Evolutionary conservation across 148 eudicot genomes (phyloP), one percentile per base, ranked within the genome.

Genomic region (Rhododendron williamsianum): DNA sequence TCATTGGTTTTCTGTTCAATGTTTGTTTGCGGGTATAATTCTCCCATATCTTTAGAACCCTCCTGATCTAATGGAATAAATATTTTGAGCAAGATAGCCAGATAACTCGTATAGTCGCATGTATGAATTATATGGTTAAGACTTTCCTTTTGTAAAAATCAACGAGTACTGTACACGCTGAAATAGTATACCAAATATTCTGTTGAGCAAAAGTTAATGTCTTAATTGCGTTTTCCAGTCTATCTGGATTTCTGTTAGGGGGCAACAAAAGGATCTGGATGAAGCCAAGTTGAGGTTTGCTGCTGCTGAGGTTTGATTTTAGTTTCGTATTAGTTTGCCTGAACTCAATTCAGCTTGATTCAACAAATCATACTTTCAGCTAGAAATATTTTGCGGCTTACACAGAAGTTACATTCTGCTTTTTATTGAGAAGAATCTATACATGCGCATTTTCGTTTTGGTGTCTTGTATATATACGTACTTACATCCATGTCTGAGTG

Each of bases 231-330:
- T 85, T 25, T 63, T 91, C 91, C 95, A 97, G 99, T 95, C 99
- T 67, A 94, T 97, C 83, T 97, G 99, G 99, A 82, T 95, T 85
- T 91, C 98, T 60, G 86, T 76, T 54, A 89, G 92, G 89, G 98
- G 98, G 77, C 93, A 93, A 85, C 94, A 93, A 84, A 97, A 88
- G 90, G 95, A 94, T 87, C 89, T 92, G 85, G 99, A 97, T 92
- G 98, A 97, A 92, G 99, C 98, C 87, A 97, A 91, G 88, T 88
- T 97, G 89, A 93, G 96, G 91, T 97, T 97, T 93, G 98, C 99
- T 83, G 96, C 98, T 87, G 98, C 99, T 71, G 98, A 97, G 99
- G 99, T 97, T 67, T 87, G n/a, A 69, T 87, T 81, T 79, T 12
- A 43, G 35, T 82, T 82, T 45, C 25, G 56, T 4, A 11, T 33